Conservation (phyloP, 345 rosid species). For the Sisymbrium irio region DNA sequence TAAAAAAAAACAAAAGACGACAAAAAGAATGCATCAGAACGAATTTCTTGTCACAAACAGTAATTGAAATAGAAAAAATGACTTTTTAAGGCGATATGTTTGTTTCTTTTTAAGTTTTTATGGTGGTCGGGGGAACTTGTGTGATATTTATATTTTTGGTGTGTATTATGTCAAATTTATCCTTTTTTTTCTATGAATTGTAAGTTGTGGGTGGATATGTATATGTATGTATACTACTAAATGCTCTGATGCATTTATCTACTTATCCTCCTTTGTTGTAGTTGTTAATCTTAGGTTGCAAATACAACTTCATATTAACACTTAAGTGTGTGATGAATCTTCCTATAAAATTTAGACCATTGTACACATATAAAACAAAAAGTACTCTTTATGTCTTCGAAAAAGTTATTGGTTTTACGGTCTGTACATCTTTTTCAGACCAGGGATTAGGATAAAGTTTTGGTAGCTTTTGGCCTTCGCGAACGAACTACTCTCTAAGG, state of each 20-base stretch:
- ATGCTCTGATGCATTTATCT: constrained; percentile 31
- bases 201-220: constrained; percentile 26
- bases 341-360: background rate
- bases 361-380: background rate
- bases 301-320: constrained; percentile 17
- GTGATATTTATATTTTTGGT: constrained; percentile 20
- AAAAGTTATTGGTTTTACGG: background rate
- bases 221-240: constrained; percentile 25
- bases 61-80: constrained; percentile 5
- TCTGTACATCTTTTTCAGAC: constrained; percentile 12
- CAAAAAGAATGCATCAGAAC: constrained; percentile 3
- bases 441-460: background rate
- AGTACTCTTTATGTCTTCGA: background rate
- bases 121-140: constrained; percentile 13
- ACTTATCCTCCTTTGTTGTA: constrained; percentile 24
- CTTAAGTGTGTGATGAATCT: background rate
- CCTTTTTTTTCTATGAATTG: constrained; percentile 18
- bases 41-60: constrained; percentile 1
- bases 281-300: constrained; percentile 14
- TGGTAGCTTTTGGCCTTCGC: background rate
- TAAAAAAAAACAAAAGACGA: background rate
- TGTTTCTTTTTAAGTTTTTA: constrained; percentile 7
- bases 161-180: constrained; percentile 22
- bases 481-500: background rate
- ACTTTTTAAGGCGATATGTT: constrained; percentile 21